Evolutionary conservation across 352 stramenopile species (phyloP).

Genomic region (Globisporangium alternatum): DNA sequence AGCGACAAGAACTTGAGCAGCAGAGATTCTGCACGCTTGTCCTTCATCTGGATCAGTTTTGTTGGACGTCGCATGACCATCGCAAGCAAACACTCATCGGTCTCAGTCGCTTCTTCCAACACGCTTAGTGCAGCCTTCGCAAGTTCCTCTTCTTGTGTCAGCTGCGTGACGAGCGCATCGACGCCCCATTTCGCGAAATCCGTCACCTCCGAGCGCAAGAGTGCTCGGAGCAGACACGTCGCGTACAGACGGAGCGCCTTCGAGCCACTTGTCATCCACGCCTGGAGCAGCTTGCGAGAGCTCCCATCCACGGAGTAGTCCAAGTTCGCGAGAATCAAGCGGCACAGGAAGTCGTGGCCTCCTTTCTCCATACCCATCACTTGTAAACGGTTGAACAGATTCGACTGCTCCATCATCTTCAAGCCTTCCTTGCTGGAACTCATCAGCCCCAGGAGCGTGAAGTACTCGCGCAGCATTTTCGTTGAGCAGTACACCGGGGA

Average conservation of each 20-base stretch:
- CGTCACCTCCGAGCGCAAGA: constrained; percentile 81
- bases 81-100: constrained; percentile 71
- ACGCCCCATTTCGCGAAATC: constrained; percentile 90
- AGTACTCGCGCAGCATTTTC: constrained; percentile 89
- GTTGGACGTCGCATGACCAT: constrained; percentile 83
- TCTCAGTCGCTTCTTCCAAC: constrained; percentile 83
- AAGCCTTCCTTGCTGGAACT: constrained; percentile 87
- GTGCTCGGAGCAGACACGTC: constrained; percentile 76
- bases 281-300: constrained; percentile 82
- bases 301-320: constrained; percentile 88
- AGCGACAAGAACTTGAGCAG: constrained; percentile 84
- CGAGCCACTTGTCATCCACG: constrained; percentile 85
- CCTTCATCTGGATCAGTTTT: constrained; percentile 75
- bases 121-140: constrained; percentile 85
- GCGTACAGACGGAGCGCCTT: constrained; percentile 83
- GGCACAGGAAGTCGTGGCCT: constrained; percentile 87
- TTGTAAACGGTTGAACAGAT: constrained; percentile 85
- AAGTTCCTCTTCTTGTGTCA: constrained; percentile 84
- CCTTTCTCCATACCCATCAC: constrained; percentile 87
- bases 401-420: constrained; percentile 90
- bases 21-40: constrained; percentile 77
- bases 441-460: constrained; percentile 86
- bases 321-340: constrained; percentile 84
- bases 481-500: constrained; percentile 83
- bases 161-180: constrained; percentile 78